Evolutionary conservation across 2,329 filamentous ascomycete species (phyloP), one percentile per base, ranked within the genome.

Genomic region (Phyllosticta ampelicida): DNA sequence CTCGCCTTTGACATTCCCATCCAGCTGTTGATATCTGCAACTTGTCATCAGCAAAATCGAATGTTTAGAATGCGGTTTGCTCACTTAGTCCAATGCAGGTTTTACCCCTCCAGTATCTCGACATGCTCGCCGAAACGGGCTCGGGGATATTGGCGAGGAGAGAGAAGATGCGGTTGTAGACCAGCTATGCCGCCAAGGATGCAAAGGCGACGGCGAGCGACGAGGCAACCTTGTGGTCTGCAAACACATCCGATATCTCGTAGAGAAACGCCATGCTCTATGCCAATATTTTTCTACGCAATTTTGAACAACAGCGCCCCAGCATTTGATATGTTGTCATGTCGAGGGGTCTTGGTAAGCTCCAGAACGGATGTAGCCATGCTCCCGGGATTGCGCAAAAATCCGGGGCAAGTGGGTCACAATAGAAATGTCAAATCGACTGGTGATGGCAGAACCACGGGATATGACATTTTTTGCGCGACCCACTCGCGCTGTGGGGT

Each of bases 11-110:
- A 65, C 65, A 71, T 70, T 54, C 71, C 69, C 58, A 71, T 66
- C 70, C 69, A 72, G 56, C 62, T 65, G 56, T 62, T 65, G 29
- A 71, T 70, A 55, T 70, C 57, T 62, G 56, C n/a, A 19, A 18
- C 2, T 6, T 16, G 30, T 61, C 30, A 59, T 61, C 30, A 59
- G 48, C 6, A 20, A 29, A 49, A 19, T 5, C 6, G 3, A n/a
- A 48, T n/a, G 9, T 2, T 23, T 9, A 9, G 53, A 6, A 13
- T 18, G 16, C 19, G 23, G 3, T 11, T 21, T 16, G 48, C 53
- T 20, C 56, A 61, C 58, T 69, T 53, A 64, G 58, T 8, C 68
- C 68, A 20, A 66, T 60, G 56, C 66, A 68, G 23, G 66, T 64
- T 11, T 68, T 60, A 0, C 68, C 63, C 1, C 70, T 64, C 69